Evolutionary conservation across 2,329 filamentous ascomycete genomes (phyloP), one percentile per base, ranked within the genome.

Genomic region (Alternaria solani): DNA sequence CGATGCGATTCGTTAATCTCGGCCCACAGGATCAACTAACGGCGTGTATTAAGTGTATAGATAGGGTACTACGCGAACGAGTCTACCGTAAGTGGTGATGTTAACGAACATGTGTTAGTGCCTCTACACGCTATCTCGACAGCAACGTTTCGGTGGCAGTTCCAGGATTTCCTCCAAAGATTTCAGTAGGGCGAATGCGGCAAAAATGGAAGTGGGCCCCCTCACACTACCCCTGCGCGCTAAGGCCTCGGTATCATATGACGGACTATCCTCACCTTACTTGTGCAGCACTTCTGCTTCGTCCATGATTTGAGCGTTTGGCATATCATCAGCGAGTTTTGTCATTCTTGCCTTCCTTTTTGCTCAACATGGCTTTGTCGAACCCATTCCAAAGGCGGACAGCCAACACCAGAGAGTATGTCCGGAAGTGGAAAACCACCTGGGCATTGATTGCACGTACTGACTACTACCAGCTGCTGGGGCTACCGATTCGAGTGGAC

Each of bases 401-500:
- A 14, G 70, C 78, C 44, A 81, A 83, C 51, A 83, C 81, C 4
- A 73, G 72, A 61, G 69, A 71, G 81, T 82, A 74, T 41, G 78
- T 72, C 20, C 51, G 9, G 39, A 64, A 66, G 53, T 51, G 63
- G 57, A 62, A 63, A 64, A 62, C 52, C 46, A 23, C 20, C 20
- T 23, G 2, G 20, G 20, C 20, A 55, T 43, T 42, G 49, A 52
- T 55, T 25, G 23, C 30, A 42, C 59, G 42, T 36, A 58, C 63
- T 72, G 18, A 69, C 58, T 8, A 38, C n/a, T 30, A 41, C 20
- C 60, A 84, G 82, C 26, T 78, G 76, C 64, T 93, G 89, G 87
- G 89, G 86, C 20, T 86, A 91, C 70, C 85, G 83, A 7, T 93
- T 94, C 73, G 85, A 88, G 67, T 89, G 90, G 83, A 91, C 90